phyloP scores from a whole-genome alignment of 2,329 filamentous ascomycete species.

The Sporothrix mexicana region DNA sequence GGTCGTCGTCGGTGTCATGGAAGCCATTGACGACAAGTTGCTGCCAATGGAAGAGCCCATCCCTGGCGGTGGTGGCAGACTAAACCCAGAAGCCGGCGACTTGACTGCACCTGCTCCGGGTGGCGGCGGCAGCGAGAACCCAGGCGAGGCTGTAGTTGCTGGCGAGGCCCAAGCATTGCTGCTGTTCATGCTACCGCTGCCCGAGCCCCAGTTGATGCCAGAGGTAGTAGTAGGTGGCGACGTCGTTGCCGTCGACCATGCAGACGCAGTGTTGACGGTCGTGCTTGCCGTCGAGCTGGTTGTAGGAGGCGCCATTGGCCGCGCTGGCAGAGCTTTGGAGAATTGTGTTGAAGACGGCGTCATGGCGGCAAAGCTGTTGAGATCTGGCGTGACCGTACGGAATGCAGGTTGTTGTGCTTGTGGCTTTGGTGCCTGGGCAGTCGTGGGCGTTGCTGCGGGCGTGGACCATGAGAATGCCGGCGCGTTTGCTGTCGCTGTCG shows the following conservation, averaged over 20 bases:
- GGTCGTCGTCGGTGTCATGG: constrained; percentile 35
- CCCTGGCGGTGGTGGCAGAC: constrained; percentile 49
- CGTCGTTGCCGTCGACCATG: constrained; percentile 41
- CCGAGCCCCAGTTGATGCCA: constrained; percentile 58
- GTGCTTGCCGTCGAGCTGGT: neutral
- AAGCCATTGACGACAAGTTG: constrained; percentile 43
- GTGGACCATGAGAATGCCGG: constrained; percentile 70
- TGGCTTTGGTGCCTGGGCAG: constrained; percentile 42
- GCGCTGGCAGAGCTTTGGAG: constrained; percentile 64
- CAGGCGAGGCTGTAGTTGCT: constrained; percentile 44
- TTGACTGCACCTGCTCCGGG: constrained; percentile 45
- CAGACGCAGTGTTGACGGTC: neutral
- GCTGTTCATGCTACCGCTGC: constrained; percentile 50
- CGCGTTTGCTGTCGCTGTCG: constrained; percentile 44
- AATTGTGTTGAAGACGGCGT: constrained; percentile 67
- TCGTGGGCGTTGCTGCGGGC: constrained; percentile 55
- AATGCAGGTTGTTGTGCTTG: constrained; percentile 46
- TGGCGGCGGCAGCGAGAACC: constrained; percentile 65
- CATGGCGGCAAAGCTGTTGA: constrained; percentile 60
- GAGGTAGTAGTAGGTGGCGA: constrained; percentile 38
- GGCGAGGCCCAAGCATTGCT: constrained; percentile 8
- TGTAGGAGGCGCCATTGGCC: constrained; percentile 35
- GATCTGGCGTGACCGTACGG: constrained; percentile 65
- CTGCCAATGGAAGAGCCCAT: constrained; percentile 15
- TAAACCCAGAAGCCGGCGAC: constrained; percentile 50